Percentiles rank a stretch among this genome's conserved stretches.
phyloP scores from a whole-genome alignment of 129 eudicot species.

The Flaveria brownii region DNA sequence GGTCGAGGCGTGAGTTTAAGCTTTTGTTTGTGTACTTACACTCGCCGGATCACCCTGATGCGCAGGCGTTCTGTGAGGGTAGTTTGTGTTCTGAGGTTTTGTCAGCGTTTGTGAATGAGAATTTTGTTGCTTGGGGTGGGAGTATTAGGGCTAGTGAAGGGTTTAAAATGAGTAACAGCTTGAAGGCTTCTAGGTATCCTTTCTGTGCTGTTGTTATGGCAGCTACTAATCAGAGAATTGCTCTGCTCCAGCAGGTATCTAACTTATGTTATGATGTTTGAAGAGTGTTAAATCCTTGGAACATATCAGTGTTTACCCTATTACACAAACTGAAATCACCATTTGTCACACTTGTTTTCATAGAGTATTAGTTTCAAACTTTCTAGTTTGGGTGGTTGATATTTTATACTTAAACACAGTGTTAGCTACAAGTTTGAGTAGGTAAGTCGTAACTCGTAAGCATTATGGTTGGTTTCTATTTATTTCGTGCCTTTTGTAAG shows the following conservation, averaged over 20 bases:
- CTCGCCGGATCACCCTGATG: constrained; percentile 93
- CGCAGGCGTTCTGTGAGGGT: constrained; percentile 59
- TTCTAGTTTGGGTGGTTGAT: constrained; percentile 2
- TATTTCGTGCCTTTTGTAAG: not conserved
- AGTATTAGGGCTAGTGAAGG: constrained; percentile 86
- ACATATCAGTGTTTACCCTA: constrained; percentile 7
- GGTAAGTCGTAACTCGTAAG: not conserved
- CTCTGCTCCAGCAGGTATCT: constrained; percentile 89
- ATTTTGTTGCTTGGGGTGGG: constrained; percentile 95
- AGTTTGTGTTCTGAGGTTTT: constrained; percentile 66
- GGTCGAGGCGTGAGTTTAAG: constrained; percentile 79
- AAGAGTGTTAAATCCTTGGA: constrained; percentile 14
- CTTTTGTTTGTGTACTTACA: constrained; percentile 88
- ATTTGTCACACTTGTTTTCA: not conserved
- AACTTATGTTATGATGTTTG: not conserved
- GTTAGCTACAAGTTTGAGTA: not conserved
- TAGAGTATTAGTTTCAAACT: not conserved
- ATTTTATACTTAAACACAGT: not conserved
- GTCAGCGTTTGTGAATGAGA: constrained; percentile 73
- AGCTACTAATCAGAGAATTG: constrained; percentile 89
- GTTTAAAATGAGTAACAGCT: constrained; percentile 94
- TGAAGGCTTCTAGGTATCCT: constrained; percentile 91
- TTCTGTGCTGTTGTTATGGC: constrained; percentile 98
- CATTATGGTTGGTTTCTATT: constrained; percentile 5
- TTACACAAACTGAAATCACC: not conserved